Percentiles rank a stretch among this genome's conserved stretches.
phyloP scores from a whole-genome alignment of 1,139 yeast genomes.

The Nakaseomyces uthaithaninus region DNA sequence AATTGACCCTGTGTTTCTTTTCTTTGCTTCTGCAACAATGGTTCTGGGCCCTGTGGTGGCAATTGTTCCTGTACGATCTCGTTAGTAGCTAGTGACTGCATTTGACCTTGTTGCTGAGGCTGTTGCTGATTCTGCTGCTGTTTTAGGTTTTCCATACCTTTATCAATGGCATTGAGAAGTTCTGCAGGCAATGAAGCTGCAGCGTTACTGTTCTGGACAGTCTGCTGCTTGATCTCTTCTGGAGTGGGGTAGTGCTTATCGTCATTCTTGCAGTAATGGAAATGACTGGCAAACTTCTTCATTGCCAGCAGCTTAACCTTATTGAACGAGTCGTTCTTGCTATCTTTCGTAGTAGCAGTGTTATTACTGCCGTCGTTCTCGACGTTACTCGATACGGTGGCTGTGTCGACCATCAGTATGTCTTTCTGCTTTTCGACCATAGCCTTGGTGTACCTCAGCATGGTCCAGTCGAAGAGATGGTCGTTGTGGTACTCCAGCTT shows the following conservation, averaged over 20 bases:
- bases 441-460: slow-evolving; percentile 69
- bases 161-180: slow-evolving; percentile 26
- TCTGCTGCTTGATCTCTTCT: slow-evolving; percentile 31
- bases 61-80: slow-evolving; percentile 6
- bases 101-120: slow-evolving; percentile 38
- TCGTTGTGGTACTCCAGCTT: slow-evolving; percentile 89
- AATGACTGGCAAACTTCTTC: slow-evolving; percentile 32
- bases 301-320: slow-evolving; percentile 30
- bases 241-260: slow-evolving; percentile 32
- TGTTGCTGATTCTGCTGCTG: slow-evolving; percentile 16
- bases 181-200: slow-evolving; percentile 27
- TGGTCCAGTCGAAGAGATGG: slow-evolving; percentile 95
- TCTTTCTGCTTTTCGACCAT: slow-evolving; percentile 33
- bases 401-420: slow-evolving; percentile 13
- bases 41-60: slow-evolving; percentile 23
- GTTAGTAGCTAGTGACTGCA: slow-evolving; percentile 34
- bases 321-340: slow-evolving; percentile 29
- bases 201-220: slow-evolving; percentile 23
- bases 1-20: slow-evolving; percentile 16
- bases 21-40: slow-evolving; percentile 19
- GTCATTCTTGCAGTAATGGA: slow-evolving; percentile 30
- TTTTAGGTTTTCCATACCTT: slow-evolving; percentile 26
- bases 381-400: slow-evolving; percentile 8
- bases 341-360: slow-evolving; percentile 16
- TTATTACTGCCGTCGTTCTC: slow-evolving; percentile 13